Evolutionary conservation across 257 asterid genomes (phyloP).

Genomic region (Osmanthus fragrans): DNA sequence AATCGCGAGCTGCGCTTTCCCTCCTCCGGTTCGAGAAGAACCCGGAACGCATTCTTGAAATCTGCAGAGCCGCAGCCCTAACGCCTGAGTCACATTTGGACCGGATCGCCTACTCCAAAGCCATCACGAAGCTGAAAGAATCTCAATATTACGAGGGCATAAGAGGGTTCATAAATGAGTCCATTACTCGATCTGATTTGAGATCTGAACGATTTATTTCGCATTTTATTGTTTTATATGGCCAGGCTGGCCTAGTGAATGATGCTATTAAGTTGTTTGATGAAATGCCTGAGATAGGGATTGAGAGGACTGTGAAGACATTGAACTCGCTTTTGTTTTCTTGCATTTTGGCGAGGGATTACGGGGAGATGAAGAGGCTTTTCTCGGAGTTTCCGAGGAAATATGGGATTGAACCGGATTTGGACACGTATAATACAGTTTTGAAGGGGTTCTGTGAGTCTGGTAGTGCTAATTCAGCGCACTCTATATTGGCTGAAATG

Average conservation of each 20-base stretch:
- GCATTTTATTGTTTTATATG: constrained; percentile 67
- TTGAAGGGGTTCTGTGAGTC: constrained; percentile 73
- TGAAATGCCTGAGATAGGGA: constrained; percentile 53
- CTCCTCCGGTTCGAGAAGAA: constrained; percentile 69
- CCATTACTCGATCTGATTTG: constrained; percentile 41
- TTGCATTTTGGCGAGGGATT: constrained; percentile 60
- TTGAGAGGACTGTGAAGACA: constrained; percentile 49
- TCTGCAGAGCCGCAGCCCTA: constrained; percentile 75
- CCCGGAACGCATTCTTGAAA: constrained; percentile 75
- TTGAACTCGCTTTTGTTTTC: constrained; percentile 67
- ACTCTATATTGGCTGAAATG: constrained; percentile 79
- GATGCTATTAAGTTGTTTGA: constrained; percentile 72
- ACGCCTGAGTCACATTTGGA: constrained; percentile 70
- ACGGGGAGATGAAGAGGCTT: constrained; percentile 59
- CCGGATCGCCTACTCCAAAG: constrained; percentile 61
- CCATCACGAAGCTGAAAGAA: constrained; percentile 53
- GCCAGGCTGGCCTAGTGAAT: constrained; percentile 57
- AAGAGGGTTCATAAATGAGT: constrained; percentile 54
- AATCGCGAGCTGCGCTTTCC: constrained; percentile 64
- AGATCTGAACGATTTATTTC: constrained; percentile 48
- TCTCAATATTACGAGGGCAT: constrained; percentile 52
- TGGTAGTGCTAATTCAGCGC: constrained; percentile 52
- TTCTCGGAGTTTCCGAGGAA: constrained; percentile 58
- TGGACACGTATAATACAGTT: constrained; percentile 67
- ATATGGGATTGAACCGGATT: constrained; percentile 55